Conservation (phyloP, 768 basidiomycete species). For the Lenzites betulinus region DNA sequence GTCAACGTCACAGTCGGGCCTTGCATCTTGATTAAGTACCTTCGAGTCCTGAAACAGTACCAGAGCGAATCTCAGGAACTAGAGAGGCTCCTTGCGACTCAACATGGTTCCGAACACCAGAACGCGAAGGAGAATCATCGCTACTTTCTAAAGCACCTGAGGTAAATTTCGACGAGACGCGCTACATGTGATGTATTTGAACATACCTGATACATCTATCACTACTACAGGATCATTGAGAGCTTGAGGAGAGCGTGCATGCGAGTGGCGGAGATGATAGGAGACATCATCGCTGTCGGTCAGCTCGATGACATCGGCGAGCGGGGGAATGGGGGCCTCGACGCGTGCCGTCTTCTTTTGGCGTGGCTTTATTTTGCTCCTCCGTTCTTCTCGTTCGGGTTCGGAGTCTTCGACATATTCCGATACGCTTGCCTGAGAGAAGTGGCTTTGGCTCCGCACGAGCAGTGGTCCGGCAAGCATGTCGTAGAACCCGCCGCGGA, state of each 20-base stretch:
- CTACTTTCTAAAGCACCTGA: not conserved
- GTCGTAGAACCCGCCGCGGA: not conserved
- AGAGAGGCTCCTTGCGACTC: not conserved
- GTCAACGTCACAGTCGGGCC: not conserved
- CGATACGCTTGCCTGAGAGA: conserved; percentile 8
- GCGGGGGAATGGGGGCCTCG: conserved; percentile 13
- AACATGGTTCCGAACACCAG: not conserved
- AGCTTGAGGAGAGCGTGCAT: not conserved
- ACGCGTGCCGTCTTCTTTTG: conserved; percentile 28
- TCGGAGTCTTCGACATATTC: conserved; percentile 71
- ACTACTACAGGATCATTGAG: not conserved
- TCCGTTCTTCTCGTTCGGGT: conserved; percentile 58
- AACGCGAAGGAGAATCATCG: not conserved
- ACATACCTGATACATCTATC: conserved; percentile 12
- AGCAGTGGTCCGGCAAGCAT: conserved; percentile 1
- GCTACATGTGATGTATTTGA: not conserved
- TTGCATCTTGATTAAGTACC: not conserved
- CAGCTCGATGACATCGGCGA: conserved; percentile 21
- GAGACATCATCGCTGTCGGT: conserved; percentile 16
- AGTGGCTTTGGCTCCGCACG: conserved; percentile 1
- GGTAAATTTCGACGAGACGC: not conserved
- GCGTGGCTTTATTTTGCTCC: conserved; percentile 21
- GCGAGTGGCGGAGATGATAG: not conserved
- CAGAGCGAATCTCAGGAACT: not conserved
- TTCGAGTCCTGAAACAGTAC: not conserved